phyloP scores from a whole-genome alignment of 495 filamentous ascomycete genomes.

The Aspergillus ostianus region DNA sequence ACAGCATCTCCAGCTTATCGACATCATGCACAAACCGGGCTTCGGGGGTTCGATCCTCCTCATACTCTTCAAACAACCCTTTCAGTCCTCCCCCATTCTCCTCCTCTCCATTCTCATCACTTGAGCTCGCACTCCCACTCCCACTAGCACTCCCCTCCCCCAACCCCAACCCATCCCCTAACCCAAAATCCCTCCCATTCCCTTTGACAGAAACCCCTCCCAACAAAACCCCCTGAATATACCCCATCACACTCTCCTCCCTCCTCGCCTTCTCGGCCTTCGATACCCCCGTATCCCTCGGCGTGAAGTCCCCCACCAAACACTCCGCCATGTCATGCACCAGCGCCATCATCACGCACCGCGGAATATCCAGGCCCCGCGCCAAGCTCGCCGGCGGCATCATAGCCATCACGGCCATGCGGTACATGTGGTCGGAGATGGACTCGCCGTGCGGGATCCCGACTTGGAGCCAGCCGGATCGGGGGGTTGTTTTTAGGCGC shows the following conservation, averaged over 20 bases:
- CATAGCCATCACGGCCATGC: constrained; percentile 93
- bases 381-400: constrained; percentile 75
- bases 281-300: constrained; percentile 68
- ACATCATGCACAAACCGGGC: constrained; percentile 90
- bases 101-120: too few relatives aligned
- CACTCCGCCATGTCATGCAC: constrained; percentile 95
- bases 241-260: background rate
- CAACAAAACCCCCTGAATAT: background rate
- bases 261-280: constrained; percentile 56
- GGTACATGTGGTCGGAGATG: constrained; percentile 97
- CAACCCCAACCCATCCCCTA: background rate
- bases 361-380: constrained; percentile 63
- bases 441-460: constrained; percentile 70
- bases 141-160: too few relatives aligned
- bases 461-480: constrained; percentile 89
- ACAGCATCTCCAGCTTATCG: constrained; percentile 85
- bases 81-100: background rate
- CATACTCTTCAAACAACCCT: constrained; percentile 50
- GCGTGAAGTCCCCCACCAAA: constrained; percentile 90
- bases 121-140: too few relatives aligned
- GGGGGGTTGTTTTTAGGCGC: constrained; percentile 85
- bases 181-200: background rate
- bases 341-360: constrained; percentile 84
- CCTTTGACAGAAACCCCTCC: background rate
- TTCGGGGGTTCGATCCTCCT: constrained; percentile 74